These are phyloP conservation scores for Citrullus amarus DNA, from an alignment of 306 rosid genomes.

Conservation along the genomic window DNA sequence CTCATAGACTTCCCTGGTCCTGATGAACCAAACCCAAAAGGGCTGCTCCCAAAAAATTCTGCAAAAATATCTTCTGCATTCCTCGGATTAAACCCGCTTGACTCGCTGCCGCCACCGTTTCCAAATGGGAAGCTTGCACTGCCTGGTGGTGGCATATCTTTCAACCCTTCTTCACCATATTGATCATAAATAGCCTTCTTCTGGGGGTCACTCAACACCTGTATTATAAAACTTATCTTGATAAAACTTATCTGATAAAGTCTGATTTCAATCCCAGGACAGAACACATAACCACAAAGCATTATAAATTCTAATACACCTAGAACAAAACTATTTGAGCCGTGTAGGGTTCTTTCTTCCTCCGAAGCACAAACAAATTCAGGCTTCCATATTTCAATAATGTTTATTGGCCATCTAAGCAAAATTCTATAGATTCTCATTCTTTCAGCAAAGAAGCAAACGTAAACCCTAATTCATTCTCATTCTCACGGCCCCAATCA, in stretches of 20 bases:
- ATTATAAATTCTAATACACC: neutral
- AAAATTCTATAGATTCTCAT: neutral
- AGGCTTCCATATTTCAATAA: neutral
- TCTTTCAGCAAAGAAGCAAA: neutral
- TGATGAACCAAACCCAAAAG: constrained; percentile 73
- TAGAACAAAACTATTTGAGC: neutral
- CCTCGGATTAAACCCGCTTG: constrained; percentile 70
- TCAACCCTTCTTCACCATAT: constrained; percentile 83
- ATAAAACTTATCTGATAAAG: neutral
- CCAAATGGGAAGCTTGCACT: constrained; percentile 31
- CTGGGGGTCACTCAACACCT: constrained; percentile 87
- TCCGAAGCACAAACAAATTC: neutral
- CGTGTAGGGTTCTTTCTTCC: neutral
- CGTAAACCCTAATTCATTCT: neutral
- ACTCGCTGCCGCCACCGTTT: constrained; percentile 23
- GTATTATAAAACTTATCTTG: constrained; percentile 13
- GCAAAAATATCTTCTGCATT: constrained; percentile 94
- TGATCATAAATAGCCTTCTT: constrained; percentile 69
- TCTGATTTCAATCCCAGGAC: neutral
- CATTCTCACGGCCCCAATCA: neutral
- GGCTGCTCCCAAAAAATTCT: constrained; percentile 91
- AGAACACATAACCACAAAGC: neutral
- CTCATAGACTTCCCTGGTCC: constrained; percentile 68
- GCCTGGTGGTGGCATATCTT: constrained; percentile 68
- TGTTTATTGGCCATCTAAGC: neutral